Base-by-base conservation (phyloP, 1,284 basidiomycete genomes). In the Phaffia rhodozyma region DNA sequence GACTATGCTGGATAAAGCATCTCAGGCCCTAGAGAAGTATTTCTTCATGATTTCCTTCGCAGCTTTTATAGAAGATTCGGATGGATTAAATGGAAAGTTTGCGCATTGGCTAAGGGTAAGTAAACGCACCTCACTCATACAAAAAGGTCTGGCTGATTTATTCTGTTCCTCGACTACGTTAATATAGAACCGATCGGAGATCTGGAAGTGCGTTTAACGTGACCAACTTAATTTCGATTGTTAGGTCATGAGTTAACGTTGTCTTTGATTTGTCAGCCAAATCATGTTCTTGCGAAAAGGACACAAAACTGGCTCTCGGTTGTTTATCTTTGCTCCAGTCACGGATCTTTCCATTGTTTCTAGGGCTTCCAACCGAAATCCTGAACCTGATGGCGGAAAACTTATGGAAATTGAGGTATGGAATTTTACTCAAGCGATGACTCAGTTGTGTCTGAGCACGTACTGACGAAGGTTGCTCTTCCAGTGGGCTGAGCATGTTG, bases 11-110 rank as follows among this genome's bases (percentile, higher is more conserved):
- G 71, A 74, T n/a, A 74, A 75, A 62, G 79, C 79, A 1, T 67
- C 78, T 9, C 72, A 78, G 53, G 75, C 79, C 5, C 75, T 83
- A 29, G 81, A 83, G 68, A 79, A 80, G 68, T 82, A 82, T 73
- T 97, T 96, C 78, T 97, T 97, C 77, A 83, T 94, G 67, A 89
- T 98, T 66, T 89, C 89, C 0, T 98, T 97, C 72, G 87, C 92
- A 1, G 89, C 86, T 67, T 99, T 91, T 70, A 86, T 96, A 9
- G 89, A 92, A 61, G 81, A 82, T 21, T 77, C 78, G 67, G 79
- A 83, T 43, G 81, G 83, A 16, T 79, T 82, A 21, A 75, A 77
- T 61, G 79, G 80, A 5, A 82, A 86, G 69, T 97, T 97, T 72
- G 86, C 86, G 2, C 81, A 84, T 48, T 97, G 92, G 92, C 78